These are phyloP conservation scores for Apocynum venetum DNA, from an alignment of 257 asterid species.

Conservation along the genomic window DNA sequence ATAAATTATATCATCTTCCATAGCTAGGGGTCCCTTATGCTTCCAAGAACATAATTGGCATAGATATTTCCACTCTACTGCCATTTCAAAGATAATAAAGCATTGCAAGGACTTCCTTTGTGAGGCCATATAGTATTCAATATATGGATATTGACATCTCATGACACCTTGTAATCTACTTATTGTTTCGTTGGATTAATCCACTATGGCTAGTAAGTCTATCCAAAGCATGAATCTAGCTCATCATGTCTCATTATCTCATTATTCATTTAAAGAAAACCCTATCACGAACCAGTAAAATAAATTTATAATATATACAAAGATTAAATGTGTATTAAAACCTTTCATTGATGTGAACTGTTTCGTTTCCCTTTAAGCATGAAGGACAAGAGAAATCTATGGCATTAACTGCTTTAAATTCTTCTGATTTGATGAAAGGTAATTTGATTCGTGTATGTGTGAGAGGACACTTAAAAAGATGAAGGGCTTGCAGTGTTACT, in stretches of 20 bases:
- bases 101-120: slow-evolving; percentile 1
- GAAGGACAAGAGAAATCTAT: not conserved
- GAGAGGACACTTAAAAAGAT: not conserved
- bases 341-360: not conserved
- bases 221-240: slow-evolving; percentile 2
- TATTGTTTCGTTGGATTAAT: not conserved
- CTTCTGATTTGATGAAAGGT: not conserved
- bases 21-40: slow-evolving; percentile 20
- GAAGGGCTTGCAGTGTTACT: not conserved
- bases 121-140: not conserved
- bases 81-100: slow-evolving; percentile 3
- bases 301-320: not conserved
- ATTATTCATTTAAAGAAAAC: not conserved
- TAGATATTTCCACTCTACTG: not conserved
- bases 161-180: not conserved
- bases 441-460: not conserved
- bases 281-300: too few species aligned
- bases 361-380: slow-evolving; percentile 5
- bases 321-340: not conserved
- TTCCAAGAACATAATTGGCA: slow-evolving; percentile 1
- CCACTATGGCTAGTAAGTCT: not conserved
- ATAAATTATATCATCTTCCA: slow-evolving; percentile 7
- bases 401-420: slow-evolving; percentile 2
- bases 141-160: not conserved
- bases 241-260: not conserved